Evolutionary conservation across 2,329 filamentous ascomycete species (phyloP), one percentile per base, ranked within the genome.

Genomic region (Fulvia fulva): DNA sequence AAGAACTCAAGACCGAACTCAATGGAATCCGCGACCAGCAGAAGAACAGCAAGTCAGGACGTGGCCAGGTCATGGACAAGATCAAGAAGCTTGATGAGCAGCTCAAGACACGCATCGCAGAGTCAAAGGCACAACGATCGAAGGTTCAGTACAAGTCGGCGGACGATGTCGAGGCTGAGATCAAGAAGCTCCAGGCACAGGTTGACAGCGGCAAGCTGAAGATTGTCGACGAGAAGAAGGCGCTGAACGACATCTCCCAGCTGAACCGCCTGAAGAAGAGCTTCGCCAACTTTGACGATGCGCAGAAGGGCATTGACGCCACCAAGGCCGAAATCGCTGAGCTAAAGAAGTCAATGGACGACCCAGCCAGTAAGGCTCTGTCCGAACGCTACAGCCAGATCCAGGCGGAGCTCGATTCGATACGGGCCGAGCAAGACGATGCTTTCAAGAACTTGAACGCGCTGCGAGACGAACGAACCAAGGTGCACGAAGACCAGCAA

Each of bases 151-250:
- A 88, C 85, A 96, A 94, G 84, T 91, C 81, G 67, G 84, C 85
- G 55, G 92, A 96, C 58, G 94, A 97, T 63, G 80, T 99, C 65
- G 91, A 97, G 74, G 81, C 82, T 63, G 86, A 94, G 76, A 94
- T 97, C 68, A 83, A 84, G 60, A 81, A 81, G 53, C 85, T 97
- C 55, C 90, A 96, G 66, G 87, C 87, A 76, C 84, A 93, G 74
- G 91, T 97, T 68, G 90, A 96, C 74, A 84, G 86, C 34, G 93
- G 93, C 64, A 88, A 84, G 74, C 92, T 99, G 88, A 96, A 92
- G 79, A 81, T 99, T 53, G 94, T 97, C 11, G 94, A 99, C 69
- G 94, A 97, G 84, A 95, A 91, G 82, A 97, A 97, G 83, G 87
- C 90, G 8, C 82, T 97, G 21, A 79, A 83, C 52, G 91, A 97